Base-by-base conservation (phyloP, 176 grass and related monocot species). In the Bothriochloa decipiens region DNA sequence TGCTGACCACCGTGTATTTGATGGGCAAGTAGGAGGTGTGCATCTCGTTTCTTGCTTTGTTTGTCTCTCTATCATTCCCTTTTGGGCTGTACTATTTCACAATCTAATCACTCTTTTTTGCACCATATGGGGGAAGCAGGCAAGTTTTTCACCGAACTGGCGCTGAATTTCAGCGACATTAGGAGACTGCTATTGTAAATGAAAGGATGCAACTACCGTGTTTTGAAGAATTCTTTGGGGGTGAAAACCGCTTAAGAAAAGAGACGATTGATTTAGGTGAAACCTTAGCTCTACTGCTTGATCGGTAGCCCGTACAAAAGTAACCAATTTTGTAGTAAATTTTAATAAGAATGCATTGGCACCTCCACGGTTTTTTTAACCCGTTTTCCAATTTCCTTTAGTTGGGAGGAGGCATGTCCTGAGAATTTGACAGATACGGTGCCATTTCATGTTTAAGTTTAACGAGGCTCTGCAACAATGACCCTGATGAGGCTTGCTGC, bases 1-100 rank as follows among this genome's bases (percentile, higher is more conserved):
- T 69, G 96, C 96, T 68, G 96, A 99, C 55, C 96, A 99, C 68
- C 93, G 93, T 25, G 84, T 99, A 22, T 96, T 92, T 91, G 93
- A 96, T 82, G 96, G 91, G 22, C 91, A 96, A 89, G 79, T 95
- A 75, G 87, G 85, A 89, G 91, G 96, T 96, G 92, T 62, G 47
- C 64, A 25, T 46, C 41, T 72, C 45, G 70, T 52, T 41, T 29
- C 28, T 52, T 8, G 12, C 6, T 53, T 36, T 72, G 46, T 45
- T 29, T 87, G 61, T 69, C 11, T 37, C 78, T 25, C 23, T 28
- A 5, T 68, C 29, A 22, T 29, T 29, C 4, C 45, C 9, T 61
- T 62, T 72, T 5, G 26, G 25, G 12, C 1, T 29, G 17, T 33
- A 22, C 86, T 60, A 39, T 29, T 86, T 39, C 62, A 15, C 12